These are phyloP conservation scores for Tolypocladium paradoxum DNA, from an alignment of 2,329 filamentous ascomycete genomes.

Conservation along the genomic window DNA sequence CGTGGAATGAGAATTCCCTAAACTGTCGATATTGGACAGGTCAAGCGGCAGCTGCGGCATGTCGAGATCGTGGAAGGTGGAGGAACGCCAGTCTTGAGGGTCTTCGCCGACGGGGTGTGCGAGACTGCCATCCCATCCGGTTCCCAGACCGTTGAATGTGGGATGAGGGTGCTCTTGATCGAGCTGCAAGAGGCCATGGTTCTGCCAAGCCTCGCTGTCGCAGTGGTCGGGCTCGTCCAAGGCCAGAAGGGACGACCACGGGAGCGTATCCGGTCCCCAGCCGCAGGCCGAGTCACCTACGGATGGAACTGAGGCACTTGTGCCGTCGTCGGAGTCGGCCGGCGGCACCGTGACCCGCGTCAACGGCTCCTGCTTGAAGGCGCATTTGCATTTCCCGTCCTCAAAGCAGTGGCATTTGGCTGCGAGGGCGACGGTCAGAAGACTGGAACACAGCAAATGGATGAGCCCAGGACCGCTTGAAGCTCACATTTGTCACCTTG, in stretches of 20 bases:
- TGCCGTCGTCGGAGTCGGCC: not conserved
- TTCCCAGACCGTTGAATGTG: not conserved
- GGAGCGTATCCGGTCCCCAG: not conserved
- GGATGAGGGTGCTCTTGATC: not conserved
- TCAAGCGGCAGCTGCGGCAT: not conserved
- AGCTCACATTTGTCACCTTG: not conserved
- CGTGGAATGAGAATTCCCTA: not conserved
- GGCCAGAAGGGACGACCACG: not conserved
- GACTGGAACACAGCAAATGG: not conserved
- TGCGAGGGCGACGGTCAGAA: not conserved
- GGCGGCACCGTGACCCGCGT: not conserved
- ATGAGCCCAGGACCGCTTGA: not conserved
- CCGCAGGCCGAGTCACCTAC: not conserved
- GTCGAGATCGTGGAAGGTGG: not conserved
- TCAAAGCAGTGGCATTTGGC: not conserved
- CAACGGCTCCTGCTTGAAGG: not conserved
- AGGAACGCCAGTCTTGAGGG: not conserved
- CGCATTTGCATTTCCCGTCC: not conserved
- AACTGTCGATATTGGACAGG: not conserved
- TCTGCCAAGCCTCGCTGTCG: not conserved
- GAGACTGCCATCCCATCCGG: not conserved
- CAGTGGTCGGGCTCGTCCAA: not conserved
- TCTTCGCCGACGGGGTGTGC: not conserved
- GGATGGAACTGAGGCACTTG: not conserved
- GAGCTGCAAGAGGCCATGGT: not conserved